Base-by-base conservation (phyloP, 2,329 filamentous ascomycete genomes). In the Mycosphaerelloides madeirae region DNA sequence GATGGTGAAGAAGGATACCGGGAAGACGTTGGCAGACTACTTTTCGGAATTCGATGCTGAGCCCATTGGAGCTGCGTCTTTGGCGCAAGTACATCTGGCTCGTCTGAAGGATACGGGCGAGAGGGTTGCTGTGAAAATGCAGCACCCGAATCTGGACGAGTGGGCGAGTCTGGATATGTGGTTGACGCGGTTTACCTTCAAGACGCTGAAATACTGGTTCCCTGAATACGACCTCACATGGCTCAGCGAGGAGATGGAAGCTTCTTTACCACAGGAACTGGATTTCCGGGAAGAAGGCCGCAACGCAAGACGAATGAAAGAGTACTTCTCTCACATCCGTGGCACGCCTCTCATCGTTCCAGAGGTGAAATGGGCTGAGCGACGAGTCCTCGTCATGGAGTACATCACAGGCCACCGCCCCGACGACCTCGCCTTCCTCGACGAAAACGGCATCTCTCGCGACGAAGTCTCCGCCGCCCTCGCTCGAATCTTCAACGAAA, bases 211-310 rank as follows among this genome's bases (percentile, higher is more conserved):
- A 68, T 79, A 80, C 46, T 96, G 91, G 74, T 98, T 98, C 62
- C 94, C 94, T 2, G 90, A 97, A 58, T 98, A 98, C 66, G 93
- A 98, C 65, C 76, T 98, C 20, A 90, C 95, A 61, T 98, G 93
- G 93, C 73, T 98, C 8, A 90, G 88, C 1, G 81, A 83, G 6
- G 93, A 98, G 68, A 94, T 98, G 85, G 87, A 96, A 48, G 70
- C 81, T 15, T 96, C 89, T 2, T 71, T 98, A 6, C 93, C 93
- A 0, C 83, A 91, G 63, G 93, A 98, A 67, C 75, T 98, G 41
- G 85, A 98, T 64, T 98, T 98, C 61, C 74, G 80, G 31, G 81
- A 81, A 57, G 93, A 98, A 65, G 93, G 85, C 3, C 69, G 81
- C 41, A 98, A 98, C 65, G 90, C 94, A 8, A 78, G 75, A 35